Conservation (phyloP, 768 basidiomycete species). For the Cubamyces sp. region DNA sequence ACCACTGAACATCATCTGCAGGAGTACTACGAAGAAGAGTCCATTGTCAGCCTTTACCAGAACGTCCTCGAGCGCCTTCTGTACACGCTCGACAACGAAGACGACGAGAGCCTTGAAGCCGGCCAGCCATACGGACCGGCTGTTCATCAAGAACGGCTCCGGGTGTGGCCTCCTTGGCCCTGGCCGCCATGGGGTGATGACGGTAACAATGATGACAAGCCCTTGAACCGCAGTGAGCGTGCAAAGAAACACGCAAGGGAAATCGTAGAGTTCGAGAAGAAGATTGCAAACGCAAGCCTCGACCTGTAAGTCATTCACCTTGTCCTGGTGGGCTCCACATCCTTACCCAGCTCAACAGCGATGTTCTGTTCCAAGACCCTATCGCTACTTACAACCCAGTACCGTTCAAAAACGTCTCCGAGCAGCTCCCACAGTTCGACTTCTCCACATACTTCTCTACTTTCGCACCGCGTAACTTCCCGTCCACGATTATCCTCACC, state of each 20-base stretch:
- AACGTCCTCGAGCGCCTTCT: slow-evolving; percentile 71
- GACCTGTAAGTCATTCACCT: slow-evolving; percentile 60
- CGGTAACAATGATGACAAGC: slow-evolving; percentile 51
- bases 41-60: slow-evolving; percentile 70
- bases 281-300: slow-evolving; percentile 76
- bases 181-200: slow-evolving; percentile 86
- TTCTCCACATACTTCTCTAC: slow-evolving; percentile 87
- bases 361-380: slow-evolving; percentile 77
- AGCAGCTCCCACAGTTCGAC: slow-evolving; percentile 72
- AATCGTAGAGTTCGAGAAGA: slow-evolving; percentile 78
- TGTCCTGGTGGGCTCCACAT: background rate
- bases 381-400: slow-evolving; percentile 88
- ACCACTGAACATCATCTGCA: slow-evolving; percentile 33
- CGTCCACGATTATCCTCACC: slow-evolving; percentile 77
- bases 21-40: slow-evolving; percentile 89
- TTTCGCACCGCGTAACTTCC: slow-evolving; percentile 79
- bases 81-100: slow-evolving; percentile 53
- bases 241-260: slow-evolving; percentile 67
- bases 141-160: slow-evolving; percentile 44
- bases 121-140: slow-evolving; percentile 30
- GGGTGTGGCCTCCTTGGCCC: slow-evolving; percentile 79
- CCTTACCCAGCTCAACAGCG: slow-evolving; percentile 42
- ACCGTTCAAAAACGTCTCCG: slow-evolving; percentile 67
- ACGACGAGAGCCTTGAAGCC: slow-evolving; percentile 38
- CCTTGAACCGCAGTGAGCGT: slow-evolving; percentile 54